Conservation (phyloP, 495 filamentous ascomycete species). For the Aspergillus steynii region DNA sequence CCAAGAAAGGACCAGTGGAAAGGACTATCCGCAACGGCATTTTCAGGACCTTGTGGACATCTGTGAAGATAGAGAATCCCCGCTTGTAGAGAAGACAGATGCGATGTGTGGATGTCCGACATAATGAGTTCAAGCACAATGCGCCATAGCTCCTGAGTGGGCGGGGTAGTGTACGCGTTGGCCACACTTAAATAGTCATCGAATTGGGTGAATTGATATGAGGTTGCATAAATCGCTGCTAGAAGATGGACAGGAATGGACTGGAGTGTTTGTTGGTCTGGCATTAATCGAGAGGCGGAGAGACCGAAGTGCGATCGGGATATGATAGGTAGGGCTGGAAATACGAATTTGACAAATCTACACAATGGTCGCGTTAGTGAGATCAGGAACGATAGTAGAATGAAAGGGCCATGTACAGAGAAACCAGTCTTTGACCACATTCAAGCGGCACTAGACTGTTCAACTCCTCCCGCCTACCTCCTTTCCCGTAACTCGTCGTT, state of each 20-base stretch:
- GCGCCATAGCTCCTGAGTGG: slow-evolving; percentile 31
- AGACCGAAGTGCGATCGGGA: slow-evolving; percentile 13
- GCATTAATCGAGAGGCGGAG: neutral
- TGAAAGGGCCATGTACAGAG: slow-evolving; percentile 9
- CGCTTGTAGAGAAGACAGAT: slow-evolving; percentile 33
- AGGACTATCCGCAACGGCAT: slow-evolving; percentile 28
- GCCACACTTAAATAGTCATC: slow-evolving; percentile 32
- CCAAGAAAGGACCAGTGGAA: slow-evolving; percentile 40
- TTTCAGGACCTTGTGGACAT: slow-evolving; percentile 14
- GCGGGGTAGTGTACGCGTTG: slow-evolving; percentile 28
- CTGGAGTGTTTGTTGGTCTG: slow-evolving; percentile 12
- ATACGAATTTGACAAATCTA: slow-evolving; percentile 31
- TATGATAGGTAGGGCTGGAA: slow-evolving; percentile 31
- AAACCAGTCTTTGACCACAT: slow-evolving; percentile 29
- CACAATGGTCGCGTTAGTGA: neutral
- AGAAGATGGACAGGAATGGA: slow-evolving; percentile 33
- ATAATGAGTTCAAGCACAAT: slow-evolving; percentile 31
- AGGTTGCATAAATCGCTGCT: slow-evolving; percentile 38
- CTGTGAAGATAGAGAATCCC: slow-evolving; percentile 36
- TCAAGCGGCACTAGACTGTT: slow-evolving; percentile 28
- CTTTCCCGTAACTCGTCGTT: neutral
- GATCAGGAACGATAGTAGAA: neutral
- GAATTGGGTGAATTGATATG: slow-evolving; percentile 30
- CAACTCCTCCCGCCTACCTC: slow-evolving; percentile 24
- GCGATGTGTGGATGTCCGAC: slow-evolving; percentile 36